A percentile compares a stretch with the other conserved stretches of the same genome.
Conservation (phyloP, 148 eudicot genomes). For the Drosera capensis region DNA sequence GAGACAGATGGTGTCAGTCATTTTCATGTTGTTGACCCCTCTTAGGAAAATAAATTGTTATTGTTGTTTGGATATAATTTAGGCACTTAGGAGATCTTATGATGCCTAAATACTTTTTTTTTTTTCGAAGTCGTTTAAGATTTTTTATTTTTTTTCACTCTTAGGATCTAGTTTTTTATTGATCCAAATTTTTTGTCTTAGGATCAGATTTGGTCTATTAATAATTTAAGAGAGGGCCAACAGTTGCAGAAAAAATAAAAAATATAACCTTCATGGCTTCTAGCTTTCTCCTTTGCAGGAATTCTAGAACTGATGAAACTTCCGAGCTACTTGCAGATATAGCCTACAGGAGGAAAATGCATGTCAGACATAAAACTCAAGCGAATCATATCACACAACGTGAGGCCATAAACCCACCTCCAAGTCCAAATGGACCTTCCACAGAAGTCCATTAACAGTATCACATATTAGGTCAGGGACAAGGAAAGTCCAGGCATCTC, state of each 20-base stretch:
- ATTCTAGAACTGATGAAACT: conserved; percentile 58
- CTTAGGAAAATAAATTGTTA: too few relatives aligned
- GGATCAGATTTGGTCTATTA: too few relatives aligned
- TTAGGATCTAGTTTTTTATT: too few relatives aligned
- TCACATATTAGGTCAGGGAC: conserved; percentile 89
- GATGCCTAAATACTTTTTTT: too few relatives aligned
- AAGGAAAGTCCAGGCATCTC: conserved; percentile 80
- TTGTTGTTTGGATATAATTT: too few relatives aligned
- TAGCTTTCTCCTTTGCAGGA: conserved; percentile 74
- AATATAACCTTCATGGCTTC: conserved; percentile 70
- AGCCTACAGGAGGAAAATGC: conserved; percentile 38
- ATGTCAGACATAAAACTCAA: conserved; percentile 2
- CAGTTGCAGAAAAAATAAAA: background rate
- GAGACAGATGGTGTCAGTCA: too few relatives aligned
- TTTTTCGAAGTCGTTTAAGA: too few relatives aligned
- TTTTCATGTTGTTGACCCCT: too few relatives aligned
- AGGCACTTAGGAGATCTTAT: too few relatives aligned
- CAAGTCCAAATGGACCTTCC: conserved; percentile 87
- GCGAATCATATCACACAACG: conserved; percentile 1
- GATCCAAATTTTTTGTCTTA: too few relatives aligned
- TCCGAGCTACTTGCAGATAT: conserved; percentile 93
- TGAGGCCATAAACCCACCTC: conserved; percentile 33
- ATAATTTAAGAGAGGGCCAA: too few relatives aligned
- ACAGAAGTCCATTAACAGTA: conserved; percentile 51
- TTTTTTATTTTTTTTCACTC: too few relatives aligned